Percentiles rank a stretch among this genome's conserved stretches.
phyloP scores from a whole-genome alignment of 768 basidiomycete species.

The Xerocomellus amylosporus region DNA sequence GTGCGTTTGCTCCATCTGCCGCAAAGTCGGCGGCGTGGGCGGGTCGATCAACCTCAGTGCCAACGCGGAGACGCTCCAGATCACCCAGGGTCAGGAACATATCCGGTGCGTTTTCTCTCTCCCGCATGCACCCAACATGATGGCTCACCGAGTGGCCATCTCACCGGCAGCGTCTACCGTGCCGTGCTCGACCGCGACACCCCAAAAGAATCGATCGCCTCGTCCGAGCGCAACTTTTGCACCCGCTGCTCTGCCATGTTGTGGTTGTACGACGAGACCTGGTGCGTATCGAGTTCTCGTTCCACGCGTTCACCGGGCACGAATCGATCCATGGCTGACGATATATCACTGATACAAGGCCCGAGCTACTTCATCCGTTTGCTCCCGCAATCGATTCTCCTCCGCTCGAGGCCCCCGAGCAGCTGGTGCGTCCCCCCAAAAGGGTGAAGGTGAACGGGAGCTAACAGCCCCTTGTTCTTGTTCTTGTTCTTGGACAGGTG shows the following conservation, averaged over 20 bases:
- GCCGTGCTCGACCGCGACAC: conserved; percentile 60
- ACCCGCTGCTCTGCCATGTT: conserved; percentile 63
- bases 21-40: conserved; percentile 64
- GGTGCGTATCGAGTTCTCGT: conserved; percentile 43
- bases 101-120: conserved; percentile 40
- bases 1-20: conserved; percentile 67
- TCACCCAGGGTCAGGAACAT: conserved; percentile 51
- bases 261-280: conserved; percentile 57
- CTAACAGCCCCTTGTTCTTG: neutral
- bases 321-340: neutral
- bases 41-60: conserved; percentile 69
- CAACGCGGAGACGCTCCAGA: conserved; percentile 45
- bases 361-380: conserved; percentile 63
- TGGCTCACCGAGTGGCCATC: neutral
- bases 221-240: conserved; percentile 64
- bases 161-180: conserved; percentile 50
- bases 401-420: conserved; percentile 48
- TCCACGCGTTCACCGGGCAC: neutral
- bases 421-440: conserved; percentile 40
- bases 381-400: conserved; percentile 65
- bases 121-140: no score
- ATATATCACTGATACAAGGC: conserved; percentile 38
- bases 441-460: neutral
- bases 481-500: conserved; percentile 31
- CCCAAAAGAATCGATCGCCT: conserved; percentile 41